Conservation (phyloP, 78 protist genomes). For the Dictyostelium intermedium region DNA sequence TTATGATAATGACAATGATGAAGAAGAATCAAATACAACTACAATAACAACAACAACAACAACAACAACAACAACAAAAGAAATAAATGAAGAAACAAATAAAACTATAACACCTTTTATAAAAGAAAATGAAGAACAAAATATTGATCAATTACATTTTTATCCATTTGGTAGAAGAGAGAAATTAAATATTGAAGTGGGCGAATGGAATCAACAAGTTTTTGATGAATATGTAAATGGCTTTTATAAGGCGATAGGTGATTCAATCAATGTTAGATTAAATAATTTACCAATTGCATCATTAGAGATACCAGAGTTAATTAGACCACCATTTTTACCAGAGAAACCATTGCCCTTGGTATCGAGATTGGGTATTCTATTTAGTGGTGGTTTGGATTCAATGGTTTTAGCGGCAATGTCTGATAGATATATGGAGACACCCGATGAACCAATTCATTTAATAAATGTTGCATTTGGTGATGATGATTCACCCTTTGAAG, state of each 20-base stretch:
- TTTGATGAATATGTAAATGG: constrained; percentile 29
- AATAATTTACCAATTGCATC: constrained; percentile 1
- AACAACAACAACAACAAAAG: neutral
- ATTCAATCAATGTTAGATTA: constrained; percentile 18
- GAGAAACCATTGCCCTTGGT: constrained; percentile 18
- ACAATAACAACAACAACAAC: neutral
- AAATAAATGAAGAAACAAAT: neutral
- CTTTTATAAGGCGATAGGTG: neutral
- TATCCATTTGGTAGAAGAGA: constrained; percentile 77
- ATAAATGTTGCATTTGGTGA: constrained; percentile 89
- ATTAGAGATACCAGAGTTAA: neutral
- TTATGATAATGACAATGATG: constrained; percentile 32
- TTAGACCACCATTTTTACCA: constrained; percentile 18
- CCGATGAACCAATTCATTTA: constrained; percentile 83
- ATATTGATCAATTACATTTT: constrained; percentile 54
- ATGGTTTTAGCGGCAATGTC: constrained; percentile 83
- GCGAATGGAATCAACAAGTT: neutral
- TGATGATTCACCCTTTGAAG: neutral
- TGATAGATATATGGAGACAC: constrained; percentile 20
- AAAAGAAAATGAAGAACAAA: neutral
- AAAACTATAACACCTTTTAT: too few relatives aligned
- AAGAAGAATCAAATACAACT: neutral
- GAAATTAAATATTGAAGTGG: neutral
- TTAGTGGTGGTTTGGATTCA: constrained; percentile 89
- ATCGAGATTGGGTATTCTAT: constrained; percentile 75